Evolutionary conservation across 345 rosid species (phyloP).

Genomic region (Populus simonii): DNA sequence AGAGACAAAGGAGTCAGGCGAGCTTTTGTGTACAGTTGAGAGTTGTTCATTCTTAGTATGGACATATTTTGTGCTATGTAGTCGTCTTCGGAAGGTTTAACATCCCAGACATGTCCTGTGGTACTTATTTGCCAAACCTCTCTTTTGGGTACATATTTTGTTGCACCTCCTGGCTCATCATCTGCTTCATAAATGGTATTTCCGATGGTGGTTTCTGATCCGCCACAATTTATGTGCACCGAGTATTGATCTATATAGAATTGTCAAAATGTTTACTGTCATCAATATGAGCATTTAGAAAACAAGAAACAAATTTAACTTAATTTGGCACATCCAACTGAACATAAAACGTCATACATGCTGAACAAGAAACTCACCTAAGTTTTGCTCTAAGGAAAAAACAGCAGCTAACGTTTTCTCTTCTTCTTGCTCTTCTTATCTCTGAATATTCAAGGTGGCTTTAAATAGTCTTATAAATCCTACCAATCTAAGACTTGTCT

Average conservation of each 20-base stretch:
- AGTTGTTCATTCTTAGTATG: neutral
- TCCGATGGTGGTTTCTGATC: neutral
- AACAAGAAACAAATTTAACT: neutral
- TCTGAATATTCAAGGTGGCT: too few relatives aligned
- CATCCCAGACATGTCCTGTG: slow-evolving; percentile 10
- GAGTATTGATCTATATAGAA: neutral
- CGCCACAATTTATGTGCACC: slow-evolving; percentile 16
- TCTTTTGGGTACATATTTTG: neutral
- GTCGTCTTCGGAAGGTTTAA: neutral
- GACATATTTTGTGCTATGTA: slow-evolving; percentile 4
- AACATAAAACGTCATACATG: neutral
- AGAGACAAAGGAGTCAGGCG: slow-evolving; percentile 14
- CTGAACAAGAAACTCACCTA: too few relatives aligned
- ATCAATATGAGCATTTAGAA: neutral
- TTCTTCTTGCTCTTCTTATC: too few relatives aligned
- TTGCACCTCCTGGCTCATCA: neutral
- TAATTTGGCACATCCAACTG: neutral
- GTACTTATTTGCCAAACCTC: slow-evolving; percentile 2
- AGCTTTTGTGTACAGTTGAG: slow-evolving; percentile 5
- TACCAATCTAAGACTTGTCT: too few relatives aligned
- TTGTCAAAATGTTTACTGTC: neutral
- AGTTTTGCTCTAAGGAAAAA: too few relatives aligned
- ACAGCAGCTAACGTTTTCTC: too few relatives aligned
- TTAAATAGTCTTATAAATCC: too few relatives aligned
- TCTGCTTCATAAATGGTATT: neutral